These are phyloP conservation scores for Paulownia fortunei DNA, from an alignment of 257 asterid species.

Conservation along the genomic window DNA sequence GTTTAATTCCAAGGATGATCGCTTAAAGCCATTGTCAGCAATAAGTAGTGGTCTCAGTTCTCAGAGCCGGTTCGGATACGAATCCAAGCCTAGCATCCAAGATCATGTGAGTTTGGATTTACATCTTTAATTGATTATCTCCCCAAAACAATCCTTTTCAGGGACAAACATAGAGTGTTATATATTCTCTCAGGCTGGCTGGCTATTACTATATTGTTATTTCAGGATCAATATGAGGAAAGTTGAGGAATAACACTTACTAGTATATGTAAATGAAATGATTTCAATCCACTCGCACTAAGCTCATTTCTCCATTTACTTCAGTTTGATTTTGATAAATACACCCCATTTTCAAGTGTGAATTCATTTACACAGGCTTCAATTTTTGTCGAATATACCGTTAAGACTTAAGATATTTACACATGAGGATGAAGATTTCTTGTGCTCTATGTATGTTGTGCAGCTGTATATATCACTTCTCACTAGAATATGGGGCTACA, in stretches of 20 bases:
- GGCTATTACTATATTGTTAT: neutral
- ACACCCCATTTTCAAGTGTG: neutral
- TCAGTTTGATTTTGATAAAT: neutral
- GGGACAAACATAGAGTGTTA: slow-evolving; percentile 5
- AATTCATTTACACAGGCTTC: neutral
- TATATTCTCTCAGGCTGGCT: neutral
- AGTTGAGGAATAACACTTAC: neutral
- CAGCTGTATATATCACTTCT: neutral
- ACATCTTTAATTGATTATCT: slow-evolving; percentile 50
- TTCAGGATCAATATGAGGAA: neutral
- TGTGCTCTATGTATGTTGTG: too few species aligned
- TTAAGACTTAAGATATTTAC: neutral
- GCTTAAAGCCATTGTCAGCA: slow-evolving; percentile 39
- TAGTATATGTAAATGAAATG: slow-evolving; percentile 10
- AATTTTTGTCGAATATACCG: neutral
- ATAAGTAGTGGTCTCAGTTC: slow-evolving; percentile 35
- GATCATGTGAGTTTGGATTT: slow-evolving; percentile 84
- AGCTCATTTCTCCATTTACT: neutral
- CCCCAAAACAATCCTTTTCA: neutral
- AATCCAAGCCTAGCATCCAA: slow-evolving; percentile 51
- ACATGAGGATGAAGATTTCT: too few species aligned
- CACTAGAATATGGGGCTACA: neutral
- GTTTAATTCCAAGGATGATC: slow-evolving; percentile 28
- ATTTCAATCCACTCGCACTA: neutral
- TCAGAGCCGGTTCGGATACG: slow-evolving; percentile 47